Percentiles rank a stretch among this genome's conserved stretches.
Conservation (phyloP, 2,329 filamentous ascomycete species). For the Coniochaeta hoffmannii region DNA sequence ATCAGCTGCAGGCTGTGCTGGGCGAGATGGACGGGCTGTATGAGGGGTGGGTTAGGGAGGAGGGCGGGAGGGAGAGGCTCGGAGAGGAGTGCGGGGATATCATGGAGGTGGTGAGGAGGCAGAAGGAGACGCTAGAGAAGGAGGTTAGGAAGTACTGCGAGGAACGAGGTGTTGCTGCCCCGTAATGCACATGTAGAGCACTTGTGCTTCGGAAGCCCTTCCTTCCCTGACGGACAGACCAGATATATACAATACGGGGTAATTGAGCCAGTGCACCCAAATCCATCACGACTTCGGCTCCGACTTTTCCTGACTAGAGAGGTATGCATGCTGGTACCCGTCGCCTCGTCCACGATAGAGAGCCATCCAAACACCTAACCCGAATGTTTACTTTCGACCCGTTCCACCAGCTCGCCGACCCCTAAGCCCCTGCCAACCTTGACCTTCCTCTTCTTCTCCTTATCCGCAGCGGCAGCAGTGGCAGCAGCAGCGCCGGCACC, state of each 20-base stretch:
- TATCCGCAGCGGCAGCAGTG: slow-evolving; percentile 13
- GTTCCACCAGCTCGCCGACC: slow-evolving; percentile 71
- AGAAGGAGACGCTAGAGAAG: slow-evolving; percentile 59
- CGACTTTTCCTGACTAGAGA: neutral
- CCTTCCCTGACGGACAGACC: neutral
- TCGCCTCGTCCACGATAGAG: neutral
- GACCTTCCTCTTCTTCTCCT: slow-evolving; percentile 62
- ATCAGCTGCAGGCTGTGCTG: slow-evolving; percentile 70
- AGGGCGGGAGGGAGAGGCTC: slow-evolving; percentile 31
- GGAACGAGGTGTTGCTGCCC: slow-evolving; percentile 41
- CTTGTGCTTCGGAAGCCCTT: too few species aligned
- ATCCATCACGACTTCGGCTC: neutral
- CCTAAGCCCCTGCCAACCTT: slow-evolving; percentile 76
- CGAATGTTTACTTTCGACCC: slow-evolving; percentile 50
- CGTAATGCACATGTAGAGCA: too few species aligned
- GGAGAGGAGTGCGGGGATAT: slow-evolving; percentile 46
- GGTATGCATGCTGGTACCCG: neutral
- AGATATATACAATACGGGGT: neutral
- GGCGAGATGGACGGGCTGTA: slow-evolving; percentile 59
- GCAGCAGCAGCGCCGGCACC: too few species aligned
- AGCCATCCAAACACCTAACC: slow-evolving; percentile 8
- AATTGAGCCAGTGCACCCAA: neutral
- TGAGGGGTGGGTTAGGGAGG: slow-evolving; percentile 30
- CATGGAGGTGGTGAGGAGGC: slow-evolving; percentile 58
- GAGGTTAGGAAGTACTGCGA: slow-evolving; percentile 70